Conservation (phyloP, 2,329 filamentous ascomycete genomes). For the Fonsecaea pugnacius region DNA sequence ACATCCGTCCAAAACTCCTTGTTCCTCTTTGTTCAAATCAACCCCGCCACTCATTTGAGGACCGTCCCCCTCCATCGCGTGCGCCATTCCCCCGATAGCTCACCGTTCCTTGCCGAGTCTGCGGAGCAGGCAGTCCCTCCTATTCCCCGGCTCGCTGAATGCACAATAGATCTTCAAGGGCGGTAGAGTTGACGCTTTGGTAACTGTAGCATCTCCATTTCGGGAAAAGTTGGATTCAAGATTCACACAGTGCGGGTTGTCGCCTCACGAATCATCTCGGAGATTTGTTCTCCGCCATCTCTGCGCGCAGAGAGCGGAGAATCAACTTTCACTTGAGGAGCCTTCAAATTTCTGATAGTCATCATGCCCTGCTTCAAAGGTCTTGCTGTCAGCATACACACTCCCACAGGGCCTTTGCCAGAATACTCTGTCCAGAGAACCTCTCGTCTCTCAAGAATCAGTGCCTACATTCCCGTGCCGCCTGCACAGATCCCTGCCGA, state of each 20-base stretch:
- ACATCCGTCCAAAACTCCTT: background rate
- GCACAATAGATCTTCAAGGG: slow-evolving; percentile 2
- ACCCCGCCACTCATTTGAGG: slow-evolving; percentile 9
- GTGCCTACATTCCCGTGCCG: slow-evolving; percentile 94
- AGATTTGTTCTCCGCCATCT: slow-evolving; percentile 26
- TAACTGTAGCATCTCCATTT: background rate
- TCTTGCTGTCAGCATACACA: slow-evolving; percentile 96
- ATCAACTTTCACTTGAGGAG: slow-evolving; percentile 7
- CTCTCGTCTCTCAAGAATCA: slow-evolving; percentile 87
- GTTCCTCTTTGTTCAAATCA: background rate
- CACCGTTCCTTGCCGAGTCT: slow-evolving; percentile 26
- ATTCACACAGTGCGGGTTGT: slow-evolving; percentile 2
- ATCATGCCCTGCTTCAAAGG: slow-evolving; percentile 96
- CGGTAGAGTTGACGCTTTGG: background rate
- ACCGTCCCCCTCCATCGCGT: slow-evolving; percentile 3
- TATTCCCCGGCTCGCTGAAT: slow-evolving; percentile 17
- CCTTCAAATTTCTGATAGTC: slow-evolving; percentile 7
- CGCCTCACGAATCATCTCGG: slow-evolving; percentile 8
- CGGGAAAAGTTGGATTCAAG: slow-evolving; percentile 23
- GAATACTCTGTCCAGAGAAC: slow-evolving; percentile 96
- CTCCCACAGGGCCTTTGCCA: slow-evolving; percentile 75
- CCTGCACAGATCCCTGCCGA: slow-evolving; percentile 74
- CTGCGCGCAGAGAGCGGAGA: slow-evolving; percentile 32
- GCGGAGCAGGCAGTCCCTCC: slow-evolving; percentile 20
- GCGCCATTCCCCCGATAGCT: slow-evolving; percentile 19